Evolutionary conservation across 1,139 yeast genomes (phyloP), one percentile per base, ranked within the genome.

Genomic region (Nakaseomyces sp.): DNA sequence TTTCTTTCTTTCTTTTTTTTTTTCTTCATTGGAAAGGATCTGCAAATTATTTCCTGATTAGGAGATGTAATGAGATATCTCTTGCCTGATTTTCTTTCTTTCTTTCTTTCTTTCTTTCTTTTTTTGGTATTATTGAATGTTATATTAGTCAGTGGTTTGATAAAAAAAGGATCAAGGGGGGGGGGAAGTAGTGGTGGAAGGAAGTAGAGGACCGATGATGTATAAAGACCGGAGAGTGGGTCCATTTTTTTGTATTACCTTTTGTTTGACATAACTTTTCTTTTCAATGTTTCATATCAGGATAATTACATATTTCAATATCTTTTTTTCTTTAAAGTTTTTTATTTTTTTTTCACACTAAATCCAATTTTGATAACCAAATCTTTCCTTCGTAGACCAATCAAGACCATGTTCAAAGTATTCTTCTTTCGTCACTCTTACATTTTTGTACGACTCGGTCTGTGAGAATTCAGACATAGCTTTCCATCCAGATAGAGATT

Each of bases 361-460:
- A 24, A 59, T 47, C 64, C 64, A 60, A 42, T 64, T 56, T 53
- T 71, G 76, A 55, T 75, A 80, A 1, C 88, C 88, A 67, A 83
- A 82, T 57, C 82, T 81, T 52, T 79, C 76, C 52, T 79, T 84
- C 37, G 85, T 77, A 40, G 64, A 53, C 81, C 87, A 81, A 51
- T 81, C 84, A 13, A 81, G 72, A 0, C 97, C 97, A 58, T 85
- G 83, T 63, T 89, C 97, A 54, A 77, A 73, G 58, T 88, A 89
- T 45, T 89, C 96, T 48, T 79, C 77, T 49, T 79, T 77, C 1
- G 93, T 73, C 19, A 89, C 78, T 48, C 77, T 71, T 7, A 82
- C 74, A 43, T 74, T 71, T 10, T 69, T 67, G 47, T 82, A 74
- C 43, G 63, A 53, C 0, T 68, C 70, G 1, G 74, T 77, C 33